Percentiles rank a stretch among this genome's conserved stretches.
Conservation (phyloP, 2,329 filamentous ascomycete species). For the Calonectria crousiana region DNA sequence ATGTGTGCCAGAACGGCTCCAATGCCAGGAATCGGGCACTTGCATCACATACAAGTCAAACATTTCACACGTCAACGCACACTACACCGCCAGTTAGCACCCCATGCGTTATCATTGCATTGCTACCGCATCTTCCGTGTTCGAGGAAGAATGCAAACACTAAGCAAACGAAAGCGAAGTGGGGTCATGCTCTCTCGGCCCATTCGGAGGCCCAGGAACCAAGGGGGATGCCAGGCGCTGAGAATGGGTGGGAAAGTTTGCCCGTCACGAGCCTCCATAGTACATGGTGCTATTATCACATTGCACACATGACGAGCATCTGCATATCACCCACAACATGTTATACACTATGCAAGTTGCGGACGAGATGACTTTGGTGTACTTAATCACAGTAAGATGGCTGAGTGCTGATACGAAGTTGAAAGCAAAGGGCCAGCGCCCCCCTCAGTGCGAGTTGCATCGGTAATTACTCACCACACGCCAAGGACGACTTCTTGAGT, state of each 20-base stretch:
- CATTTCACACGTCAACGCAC: not conserved
- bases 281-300: not conserved
- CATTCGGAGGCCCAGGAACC: not conserved
- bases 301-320: not conserved
- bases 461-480: not conserved
- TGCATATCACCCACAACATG: constrained; percentile 8
- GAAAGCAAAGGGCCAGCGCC: not conserved
- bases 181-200: not conserved
- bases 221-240: not conserved
- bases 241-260: not conserved
- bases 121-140: not conserved
- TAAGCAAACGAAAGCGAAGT: constrained; percentile 9
- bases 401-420: not conserved
- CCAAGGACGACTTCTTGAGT: not conserved
- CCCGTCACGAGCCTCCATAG: not conserved
- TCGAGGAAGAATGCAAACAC: not conserved
- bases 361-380: not conserved
- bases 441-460: not conserved
- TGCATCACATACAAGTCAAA: constrained; percentile 8
- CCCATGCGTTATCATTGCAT: not conserved
- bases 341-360: not conserved
- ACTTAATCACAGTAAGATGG: not conserved
- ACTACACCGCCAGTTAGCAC: constrained; percentile 14
- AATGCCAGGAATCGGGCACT: not conserved
- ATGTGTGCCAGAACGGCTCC: constrained; percentile 2